Percentiles rank a stretch among this genome's conserved stretches.
phyloP scores from a whole-genome alignment of 2,329 filamentous ascomycete species.

The Acrodontium crateriforme region DNA sequence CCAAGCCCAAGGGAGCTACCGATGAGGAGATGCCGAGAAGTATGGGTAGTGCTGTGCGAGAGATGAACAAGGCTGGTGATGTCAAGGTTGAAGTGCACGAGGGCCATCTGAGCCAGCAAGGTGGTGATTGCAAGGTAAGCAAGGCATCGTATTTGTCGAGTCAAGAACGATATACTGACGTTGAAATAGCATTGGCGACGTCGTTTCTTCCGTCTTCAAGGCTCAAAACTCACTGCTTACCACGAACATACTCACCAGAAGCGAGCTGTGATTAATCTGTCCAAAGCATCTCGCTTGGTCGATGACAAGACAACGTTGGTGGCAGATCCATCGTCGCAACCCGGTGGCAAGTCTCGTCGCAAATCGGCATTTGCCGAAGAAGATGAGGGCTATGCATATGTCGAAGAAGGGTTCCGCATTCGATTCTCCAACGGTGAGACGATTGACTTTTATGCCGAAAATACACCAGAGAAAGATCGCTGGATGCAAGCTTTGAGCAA shows the following conservation, averaged over 20 bases:
- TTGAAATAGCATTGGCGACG: constrained; percentile 76
- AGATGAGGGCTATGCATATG: constrained; percentile 98
- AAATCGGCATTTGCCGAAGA: constrained; percentile 96
- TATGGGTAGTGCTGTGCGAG: constrained; percentile 91
- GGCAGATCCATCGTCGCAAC: constrained; percentile 54
- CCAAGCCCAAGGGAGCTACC: constrained; percentile 69
- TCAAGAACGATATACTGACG: constrained; percentile 2
- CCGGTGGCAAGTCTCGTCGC: constrained; percentile 40
- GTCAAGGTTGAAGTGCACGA: constrained; percentile 63
- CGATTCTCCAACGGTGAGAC: constrained; percentile 96
- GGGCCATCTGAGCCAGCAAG: constrained; percentile 86
- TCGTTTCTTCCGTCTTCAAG: constrained; percentile 88
- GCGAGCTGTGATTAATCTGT: constrained; percentile 89
- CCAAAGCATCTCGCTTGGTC: constrained; percentile 83
- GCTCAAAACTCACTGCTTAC: constrained; percentile 84
- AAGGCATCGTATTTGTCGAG: constrained; percentile 6
- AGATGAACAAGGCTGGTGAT: constrained; percentile 82
- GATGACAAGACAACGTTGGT: constrained; percentile 77
- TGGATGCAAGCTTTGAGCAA: constrained; percentile 89
- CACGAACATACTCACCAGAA: constrained; percentile 93
- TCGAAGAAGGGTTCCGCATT: constrained; percentile 97
- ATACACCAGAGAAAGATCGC: constrained; percentile 69
- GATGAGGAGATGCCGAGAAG: constrained; percentile 99
- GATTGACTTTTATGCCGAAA: constrained; percentile 97
- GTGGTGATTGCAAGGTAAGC: constrained; percentile 93